Percentiles rank a stretch among this genome's conserved stretches.
phyloP scores from a whole-genome alignment of 2,329 filamentous ascomycete genomes.

The Colletotrichum scovillei region DNA sequence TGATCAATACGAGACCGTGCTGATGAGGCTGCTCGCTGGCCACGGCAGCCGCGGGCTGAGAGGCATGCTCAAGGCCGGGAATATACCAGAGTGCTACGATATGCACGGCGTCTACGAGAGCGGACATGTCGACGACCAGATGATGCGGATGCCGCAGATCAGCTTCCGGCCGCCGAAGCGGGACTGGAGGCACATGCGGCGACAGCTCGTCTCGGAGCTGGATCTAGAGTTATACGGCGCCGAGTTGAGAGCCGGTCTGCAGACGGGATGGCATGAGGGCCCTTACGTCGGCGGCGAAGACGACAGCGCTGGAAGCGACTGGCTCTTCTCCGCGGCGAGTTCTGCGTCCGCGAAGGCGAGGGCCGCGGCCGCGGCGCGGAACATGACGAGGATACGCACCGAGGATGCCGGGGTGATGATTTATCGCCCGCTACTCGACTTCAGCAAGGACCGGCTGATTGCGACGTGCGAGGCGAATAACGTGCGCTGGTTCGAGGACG shows the following conservation, averaged over 20 bases:
- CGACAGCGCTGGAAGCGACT: constrained; percentile 11
- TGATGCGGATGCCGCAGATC: constrained; percentile 47
- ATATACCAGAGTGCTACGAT: constrained; percentile 87
- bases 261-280: constrained; percentile 32
- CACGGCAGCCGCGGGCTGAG: constrained; percentile 77
- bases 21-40: constrained; percentile 79
- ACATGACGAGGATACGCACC: constrained; percentile 46
- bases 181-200: constrained; percentile 38
- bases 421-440: constrained; percentile 76
- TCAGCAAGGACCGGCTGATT: constrained; percentile 79
- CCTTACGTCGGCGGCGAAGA: constrained; percentile 38
- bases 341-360: constrained; percentile 28
- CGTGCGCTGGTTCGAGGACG: constrained; percentile 84
- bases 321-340: constrained; percentile 31
- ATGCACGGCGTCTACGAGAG: constrained; percentile 78
- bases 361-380: constrained; percentile 18
- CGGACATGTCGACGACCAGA: constrained; percentile 64
- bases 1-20: constrained; percentile 89
- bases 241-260: constrained; percentile 23
- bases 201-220: constrained; percentile 37
- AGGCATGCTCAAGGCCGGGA: constrained; percentile 73
- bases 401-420: constrained; percentile 76
- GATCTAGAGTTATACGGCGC: constrained; percentile 44
- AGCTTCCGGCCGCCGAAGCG: constrained; percentile 47
- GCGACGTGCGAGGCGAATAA: constrained; percentile 77